Conservation (phyloP, 2,329 filamentous ascomycete species). For the Botrytis galanthina region DNA sequence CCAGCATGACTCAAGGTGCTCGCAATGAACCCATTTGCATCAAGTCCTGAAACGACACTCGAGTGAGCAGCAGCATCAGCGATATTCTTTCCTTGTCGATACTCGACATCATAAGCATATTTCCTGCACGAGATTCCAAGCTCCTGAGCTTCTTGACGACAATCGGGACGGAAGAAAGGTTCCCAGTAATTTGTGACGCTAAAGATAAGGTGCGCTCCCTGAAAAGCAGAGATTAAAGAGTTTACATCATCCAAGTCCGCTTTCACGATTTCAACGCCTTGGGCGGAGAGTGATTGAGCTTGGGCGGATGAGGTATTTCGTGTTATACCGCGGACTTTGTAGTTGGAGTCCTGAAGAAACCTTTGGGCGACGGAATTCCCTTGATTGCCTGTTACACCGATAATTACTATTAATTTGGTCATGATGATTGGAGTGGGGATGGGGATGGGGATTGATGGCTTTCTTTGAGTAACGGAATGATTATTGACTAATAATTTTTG, state of each 20-base stretch:
- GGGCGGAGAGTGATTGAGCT: conserved; percentile 41
- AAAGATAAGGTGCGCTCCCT: conserved; percentile 42
- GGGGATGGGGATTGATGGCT: not conserved
- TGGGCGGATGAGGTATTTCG: conserved; percentile 45
- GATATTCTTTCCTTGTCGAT: conserved; percentile 53
- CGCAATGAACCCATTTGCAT: conserved; percentile 25
- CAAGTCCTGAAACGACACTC: conserved; percentile 40
- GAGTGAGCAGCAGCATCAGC: conserved; percentile 50
- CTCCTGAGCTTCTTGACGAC: conserved; percentile 33
- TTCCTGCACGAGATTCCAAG: conserved; percentile 36
- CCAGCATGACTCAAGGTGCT: conserved; percentile 47
- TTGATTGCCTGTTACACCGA: conserved; percentile 32
- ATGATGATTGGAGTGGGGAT: not conserved
- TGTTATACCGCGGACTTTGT: conserved; percentile 48
- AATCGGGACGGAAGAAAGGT: conserved; percentile 15
- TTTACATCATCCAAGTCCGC: conserved; percentile 30
- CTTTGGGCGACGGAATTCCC: conserved; percentile 48
- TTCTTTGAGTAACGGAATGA: not conserved
- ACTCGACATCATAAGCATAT: conserved; percentile 46
- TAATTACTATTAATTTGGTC: conserved; percentile 14
- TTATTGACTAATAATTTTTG: not conserved
- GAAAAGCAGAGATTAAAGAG: conserved; percentile 37
- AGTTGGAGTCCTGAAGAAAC: conserved; percentile 46
- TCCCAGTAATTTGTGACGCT: conserved; percentile 40
- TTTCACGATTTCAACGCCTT: conserved; percentile 47